Base-by-base conservation (phyloP, 768 basidiomycete species). In the Lactifluus hygrophoroides region DNA sequence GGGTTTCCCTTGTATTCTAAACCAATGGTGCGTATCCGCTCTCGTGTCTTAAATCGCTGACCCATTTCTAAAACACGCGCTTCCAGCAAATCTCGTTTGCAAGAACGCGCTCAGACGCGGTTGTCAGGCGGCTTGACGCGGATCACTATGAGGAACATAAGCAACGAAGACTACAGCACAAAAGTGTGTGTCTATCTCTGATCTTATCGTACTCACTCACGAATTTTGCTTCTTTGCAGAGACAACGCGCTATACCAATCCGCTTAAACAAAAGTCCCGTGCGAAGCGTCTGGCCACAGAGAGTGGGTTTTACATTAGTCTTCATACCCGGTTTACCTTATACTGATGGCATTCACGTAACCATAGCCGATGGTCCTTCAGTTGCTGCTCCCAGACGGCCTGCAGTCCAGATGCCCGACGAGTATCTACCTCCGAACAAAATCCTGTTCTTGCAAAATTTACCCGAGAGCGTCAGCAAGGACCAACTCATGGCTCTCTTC, bases 351-450 rank as follows among this genome's bases (percentile, higher is more conserved):
- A 30, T 27, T 38, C 3, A n/a, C 52, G 30, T 56, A 27, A 28
- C 6, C 28, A 37, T 61, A 87, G 88, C 85, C 70, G 88, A 88
- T 47, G 88, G 88, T 25, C 81, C 78, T 27, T 74, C 82, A 3
- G 77, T 86, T 7, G 73, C 76, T 10, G 82, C 80, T 30, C 73
- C 88, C 19, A 90, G 85, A 72, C 81, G 89, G 43, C 89, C 89
- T 23, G 83, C 85, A 64, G 88, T 96, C 60, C 91, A 94, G 70
- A 96, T 98, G 93, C 94, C 95, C 40, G 96, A 99, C 85, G 96
- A 99, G 72, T 98, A 97, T 72, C 82, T 99, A 7, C 96, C 96
- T 2, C 95, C 96, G 38, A 99, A 99, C 86, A 94, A 94, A 72
- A 95, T 98, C 72, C 80, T 99, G 51, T 99, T 99, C 81, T 71